Evolutionary conservation across 768 basidiomycete genomes (phyloP).

Genomic region (Russula earlei): DNA sequence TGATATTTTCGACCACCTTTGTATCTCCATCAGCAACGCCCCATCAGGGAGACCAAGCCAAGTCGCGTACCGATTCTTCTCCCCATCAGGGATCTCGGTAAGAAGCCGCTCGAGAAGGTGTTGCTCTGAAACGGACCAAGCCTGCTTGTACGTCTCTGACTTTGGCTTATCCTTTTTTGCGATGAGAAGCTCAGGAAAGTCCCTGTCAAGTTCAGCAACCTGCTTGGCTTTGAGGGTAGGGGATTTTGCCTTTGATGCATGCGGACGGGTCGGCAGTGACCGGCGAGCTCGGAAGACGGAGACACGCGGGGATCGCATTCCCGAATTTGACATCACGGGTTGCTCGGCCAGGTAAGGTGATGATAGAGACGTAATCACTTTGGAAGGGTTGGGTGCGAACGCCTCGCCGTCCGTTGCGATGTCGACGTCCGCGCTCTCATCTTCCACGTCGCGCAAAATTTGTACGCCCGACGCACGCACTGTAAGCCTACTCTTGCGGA

Average conservation of each 20-base stretch:
- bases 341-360: background rate
- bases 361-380: background rate
- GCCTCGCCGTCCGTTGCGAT: conserved; percentile 27
- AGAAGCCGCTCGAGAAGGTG: conserved; percentile 65
- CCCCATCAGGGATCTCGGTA: conserved; percentile 68
- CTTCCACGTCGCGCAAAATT: conserved; percentile 46
- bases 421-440: conserved; percentile 55
- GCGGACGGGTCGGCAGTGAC: background rate
- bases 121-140: conserved; percentile 71
- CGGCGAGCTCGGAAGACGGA: conserved; percentile 6
- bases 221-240: background rate
- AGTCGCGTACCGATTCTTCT: conserved; percentile 54
- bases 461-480: conserved; percentile 35
- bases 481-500: conserved; percentile 27
- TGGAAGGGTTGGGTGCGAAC: background rate
- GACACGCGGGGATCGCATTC: background rate
- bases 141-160: conserved; percentile 74
- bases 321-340: background rate
- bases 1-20: conserved; percentile 75
- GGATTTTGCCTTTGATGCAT: conserved; percentile 9
- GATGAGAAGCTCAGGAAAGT: background rate
- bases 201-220: background rate
- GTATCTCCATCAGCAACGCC: conserved; percentile 1
- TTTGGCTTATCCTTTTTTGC: conserved; percentile 31
- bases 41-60: background rate